These are phyloP conservation scores for Cylindrodendrum hubeiense DNA, from an alignment of 2,329 filamentous ascomycete genomes.

Conservation along the genomic window DNA sequence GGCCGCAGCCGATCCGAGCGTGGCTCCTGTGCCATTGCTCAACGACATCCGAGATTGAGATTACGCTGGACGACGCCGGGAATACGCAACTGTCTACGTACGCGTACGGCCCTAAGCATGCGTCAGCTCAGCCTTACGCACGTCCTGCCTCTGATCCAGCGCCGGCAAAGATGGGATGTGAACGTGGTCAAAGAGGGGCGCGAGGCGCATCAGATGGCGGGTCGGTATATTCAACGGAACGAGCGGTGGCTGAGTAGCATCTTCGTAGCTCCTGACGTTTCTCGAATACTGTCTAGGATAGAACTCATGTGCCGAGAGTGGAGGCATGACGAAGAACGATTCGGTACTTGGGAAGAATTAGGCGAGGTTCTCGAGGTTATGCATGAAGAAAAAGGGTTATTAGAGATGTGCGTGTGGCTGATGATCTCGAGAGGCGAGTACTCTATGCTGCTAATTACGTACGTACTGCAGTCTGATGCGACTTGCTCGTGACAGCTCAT, in stretches of 20 bases:
- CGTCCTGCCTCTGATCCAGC: not conserved
- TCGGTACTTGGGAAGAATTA: constrained; percentile 14
- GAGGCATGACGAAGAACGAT: not conserved
- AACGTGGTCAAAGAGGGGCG: not conserved
- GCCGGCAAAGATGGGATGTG: not conserved
- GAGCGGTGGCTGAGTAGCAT: not conserved
- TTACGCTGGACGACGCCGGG: constrained; percentile 1
- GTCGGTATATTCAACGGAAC: not conserved
- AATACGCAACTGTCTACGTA: constrained; percentile 23
- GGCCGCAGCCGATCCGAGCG: too few relatives aligned
- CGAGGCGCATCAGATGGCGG: not conserved
- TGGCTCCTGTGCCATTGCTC: not conserved
- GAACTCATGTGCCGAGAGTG: not conserved
- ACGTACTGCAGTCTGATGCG: not conserved
- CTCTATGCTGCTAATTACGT: not conserved
- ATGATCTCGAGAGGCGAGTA: not conserved
- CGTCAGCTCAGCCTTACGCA: constrained; percentile 28
- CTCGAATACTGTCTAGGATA: not conserved
- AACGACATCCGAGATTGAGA: constrained; percentile 16
- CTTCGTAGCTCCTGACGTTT: not conserved
- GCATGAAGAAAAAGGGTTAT: not conserved
- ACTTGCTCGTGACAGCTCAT: not conserved
- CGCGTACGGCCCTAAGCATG: constrained; percentile 4
- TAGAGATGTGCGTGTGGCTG: not conserved
- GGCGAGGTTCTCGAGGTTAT: not conserved